Percentiles rank a stretch among this genome's conserved stretches.
phyloP scores from a whole-genome alignment of 305 asterid genomes.

The Fraxinus platypoda region DNA sequence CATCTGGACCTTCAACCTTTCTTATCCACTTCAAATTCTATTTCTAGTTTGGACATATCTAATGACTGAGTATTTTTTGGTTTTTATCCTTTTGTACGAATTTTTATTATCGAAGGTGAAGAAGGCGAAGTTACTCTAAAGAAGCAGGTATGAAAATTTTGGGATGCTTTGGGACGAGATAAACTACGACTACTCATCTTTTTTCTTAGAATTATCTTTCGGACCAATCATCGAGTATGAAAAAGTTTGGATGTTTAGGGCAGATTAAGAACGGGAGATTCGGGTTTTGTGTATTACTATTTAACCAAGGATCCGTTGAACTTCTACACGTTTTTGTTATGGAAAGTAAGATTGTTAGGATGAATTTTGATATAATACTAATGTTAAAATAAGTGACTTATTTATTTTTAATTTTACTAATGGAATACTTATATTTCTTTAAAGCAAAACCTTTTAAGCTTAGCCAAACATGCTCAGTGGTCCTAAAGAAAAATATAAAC shows the following conservation, averaged over 20 bases:
- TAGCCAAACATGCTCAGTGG: not conserved
- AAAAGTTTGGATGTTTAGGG: not conserved
- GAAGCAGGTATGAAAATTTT: too few species aligned
- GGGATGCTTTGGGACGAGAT: not conserved
- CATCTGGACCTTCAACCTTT: too few species aligned
- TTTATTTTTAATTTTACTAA: too few species aligned
- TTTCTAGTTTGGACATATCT: too few species aligned
- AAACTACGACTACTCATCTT: not conserved
- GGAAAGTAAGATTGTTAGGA: not conserved
- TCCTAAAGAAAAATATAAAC: too few species aligned
- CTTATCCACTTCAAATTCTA: too few species aligned
- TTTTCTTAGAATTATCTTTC: not conserved
- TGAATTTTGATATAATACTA: not conserved
- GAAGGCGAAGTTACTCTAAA: too few species aligned
- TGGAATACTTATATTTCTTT: not conserved
- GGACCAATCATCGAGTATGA: not conserved
- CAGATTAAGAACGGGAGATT: too few species aligned
- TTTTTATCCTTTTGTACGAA: not conserved
- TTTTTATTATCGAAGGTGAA: too few species aligned
- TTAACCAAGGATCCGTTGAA: too few species aligned
- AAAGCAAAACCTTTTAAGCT: too few species aligned
- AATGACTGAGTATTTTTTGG: not conserved
- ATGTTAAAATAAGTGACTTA: not conserved
- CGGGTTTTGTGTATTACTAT: not conserved
- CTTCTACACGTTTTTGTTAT: not conserved